phyloP scores from a whole-genome alignment of 1,139 yeast species.

The Sporopachydermia cereana region DNA sequence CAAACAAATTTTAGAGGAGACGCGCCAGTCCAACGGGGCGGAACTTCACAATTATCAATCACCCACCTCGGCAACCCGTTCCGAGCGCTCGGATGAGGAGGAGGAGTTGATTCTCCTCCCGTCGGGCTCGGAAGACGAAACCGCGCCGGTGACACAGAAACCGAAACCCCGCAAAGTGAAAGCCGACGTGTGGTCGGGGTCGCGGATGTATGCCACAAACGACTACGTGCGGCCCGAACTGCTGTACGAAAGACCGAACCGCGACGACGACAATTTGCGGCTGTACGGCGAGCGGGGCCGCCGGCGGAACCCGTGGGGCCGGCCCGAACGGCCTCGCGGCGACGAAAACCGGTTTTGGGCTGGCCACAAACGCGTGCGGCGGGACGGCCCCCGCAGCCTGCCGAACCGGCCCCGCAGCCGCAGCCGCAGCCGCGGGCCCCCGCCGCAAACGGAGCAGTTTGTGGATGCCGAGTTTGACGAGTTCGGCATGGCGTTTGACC shows the following conservation, averaged over 20 bases:
- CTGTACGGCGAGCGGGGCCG: neutral
- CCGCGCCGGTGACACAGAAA: neutral
- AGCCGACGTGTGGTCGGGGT: conserved; percentile 1
- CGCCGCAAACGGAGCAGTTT: neutral
- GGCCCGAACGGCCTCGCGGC: too few relatives aligned
- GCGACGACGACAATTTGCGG: neutral
- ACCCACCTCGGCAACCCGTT: neutral
- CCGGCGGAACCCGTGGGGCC: neutral
- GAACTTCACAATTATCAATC: neutral
- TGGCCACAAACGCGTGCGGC: neutral
- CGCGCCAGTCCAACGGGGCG: neutral
- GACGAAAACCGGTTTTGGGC: too few relatives aligned
- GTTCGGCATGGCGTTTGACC: conserved; percentile 4
- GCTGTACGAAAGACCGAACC: neutral
- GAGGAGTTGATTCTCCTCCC: neutral
- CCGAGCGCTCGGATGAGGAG: neutral
- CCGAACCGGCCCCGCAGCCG: too few relatives aligned
- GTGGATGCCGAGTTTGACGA: neutral
- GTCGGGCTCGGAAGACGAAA: conserved; percentile 1
- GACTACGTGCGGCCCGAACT: conserved; percentile 1
- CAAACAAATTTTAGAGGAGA: neutral
- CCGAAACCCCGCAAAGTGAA: neutral
- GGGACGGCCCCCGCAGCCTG: neutral
- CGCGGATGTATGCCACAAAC: neutral
- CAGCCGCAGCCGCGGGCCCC: too few relatives aligned